Conservation (phyloP, 768 basidiomycete genomes). For the Pleurotus tuber-regium region DNA sequence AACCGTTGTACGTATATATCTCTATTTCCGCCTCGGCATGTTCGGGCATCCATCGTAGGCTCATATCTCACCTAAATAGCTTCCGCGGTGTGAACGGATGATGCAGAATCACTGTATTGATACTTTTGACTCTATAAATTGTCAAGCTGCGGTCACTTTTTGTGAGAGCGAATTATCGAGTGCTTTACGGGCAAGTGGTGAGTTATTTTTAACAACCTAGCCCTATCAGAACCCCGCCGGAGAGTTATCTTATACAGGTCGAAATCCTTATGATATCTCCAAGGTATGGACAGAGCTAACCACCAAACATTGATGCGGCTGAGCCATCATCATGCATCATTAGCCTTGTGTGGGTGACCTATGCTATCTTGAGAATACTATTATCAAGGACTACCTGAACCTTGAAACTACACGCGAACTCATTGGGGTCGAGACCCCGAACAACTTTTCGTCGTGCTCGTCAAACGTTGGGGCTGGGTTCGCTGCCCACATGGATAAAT, state of each 20-base stretch:
- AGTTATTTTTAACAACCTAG: conserved; percentile 18
- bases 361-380: conserved; percentile 33
- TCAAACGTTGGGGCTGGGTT: conserved; percentile 48
- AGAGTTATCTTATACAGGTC: conserved; percentile 26
- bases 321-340: background rate
- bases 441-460: conserved; percentile 61
- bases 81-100: conserved; percentile 64
- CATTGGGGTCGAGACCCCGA: conserved; percentile 53
- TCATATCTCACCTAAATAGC: conserved; percentile 32
- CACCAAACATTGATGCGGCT: background rate
- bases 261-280: conserved; percentile 60
- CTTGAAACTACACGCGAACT: conserved; percentile 44
- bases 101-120: conserved; percentile 63
- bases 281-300: conserved; percentile 34
- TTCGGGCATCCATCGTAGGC: background rate
- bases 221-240: too few species aligned
- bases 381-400: conserved; percentile 55
- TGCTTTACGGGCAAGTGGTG: conserved; percentile 42
- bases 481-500: conserved; percentile 58
- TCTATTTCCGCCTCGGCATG: background rate
- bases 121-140: conserved; percentile 62
- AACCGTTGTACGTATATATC: conserved; percentile 24
- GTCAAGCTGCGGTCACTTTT: conserved; percentile 63
- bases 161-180: conserved; percentile 56
- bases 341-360: conserved; percentile 38